Evolutionary conservation across 2,329 filamentous ascomycete genomes (phyloP), one percentile per base, ranked within the genome.

Genomic region (Seiridium unicorne): DNA sequence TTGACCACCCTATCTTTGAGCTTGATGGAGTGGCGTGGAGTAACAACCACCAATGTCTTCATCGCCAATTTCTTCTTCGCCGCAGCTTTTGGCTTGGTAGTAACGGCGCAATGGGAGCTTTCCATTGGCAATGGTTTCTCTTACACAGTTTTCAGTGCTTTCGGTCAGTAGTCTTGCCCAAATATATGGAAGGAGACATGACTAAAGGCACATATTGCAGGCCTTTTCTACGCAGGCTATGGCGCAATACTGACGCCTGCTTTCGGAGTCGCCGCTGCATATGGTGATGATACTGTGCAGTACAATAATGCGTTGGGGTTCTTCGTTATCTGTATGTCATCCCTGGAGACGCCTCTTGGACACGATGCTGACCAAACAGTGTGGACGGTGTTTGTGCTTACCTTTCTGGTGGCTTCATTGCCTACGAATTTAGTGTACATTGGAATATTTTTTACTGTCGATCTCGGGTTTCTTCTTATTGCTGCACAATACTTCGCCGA

Each of bases 61-160:
- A 76, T 85, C 42, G 82, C 75, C 3, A 82, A 84, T 62, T 82
- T 84, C 71, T 84, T 83, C 71, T 83, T 83, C 61, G 64, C 73
- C 18, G 72, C 74, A 7, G 81, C 78, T 0, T 76, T 85, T 55
- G 82, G 81, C 0, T 75, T 86, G 62, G 72, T 85, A 0, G 72
- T 86, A 1, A 80, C 81, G 0, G 83, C 83, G 4, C 81, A 85
- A 64, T 85, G 82, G 82, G 81, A 84, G 65, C 67, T 85, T 0
- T 76, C 79, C 0, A 70, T 77, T 9, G 82, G 82, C 0, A 84
- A 85, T 57, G 79, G 77, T 0, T 83, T 83, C 59, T 76, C 76
- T 0, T 85, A 85, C 59, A 84, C 81, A 0, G 79, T 83, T 0
- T 76, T 84, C 42, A 80, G 78, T 61, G 82, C 81, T 5, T 85